These are phyloP conservation scores for Kodamaea derodonti DNA, from an alignment of 1,139 yeast genomes.

Conservation along the genomic window DNA sequence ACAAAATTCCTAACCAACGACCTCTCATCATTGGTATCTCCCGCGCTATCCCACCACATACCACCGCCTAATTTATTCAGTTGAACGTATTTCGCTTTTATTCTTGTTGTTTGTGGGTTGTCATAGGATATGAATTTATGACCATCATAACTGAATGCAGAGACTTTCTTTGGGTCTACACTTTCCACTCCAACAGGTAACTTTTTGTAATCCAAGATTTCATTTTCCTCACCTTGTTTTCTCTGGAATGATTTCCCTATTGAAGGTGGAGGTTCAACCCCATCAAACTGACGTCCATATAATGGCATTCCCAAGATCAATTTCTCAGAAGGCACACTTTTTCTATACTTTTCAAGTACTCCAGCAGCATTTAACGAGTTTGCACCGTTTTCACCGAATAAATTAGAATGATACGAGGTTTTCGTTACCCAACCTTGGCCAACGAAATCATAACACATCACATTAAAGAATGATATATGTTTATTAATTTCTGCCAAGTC, in stretches of 20 bases:
- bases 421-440: slow-evolving; percentile 67
- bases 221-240: slow-evolving; percentile 39
- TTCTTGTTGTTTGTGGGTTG: slow-evolving; percentile 46
- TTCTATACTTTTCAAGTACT: slow-evolving; percentile 44
- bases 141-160: slow-evolving; percentile 55
- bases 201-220: slow-evolving; percentile 51
- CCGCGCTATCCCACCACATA: slow-evolving; percentile 93
- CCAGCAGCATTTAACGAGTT: slow-evolving; percentile 45
- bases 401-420: slow-evolving; percentile 69
- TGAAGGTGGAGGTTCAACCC: slow-evolving; percentile 27
- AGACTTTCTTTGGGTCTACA: slow-evolving; percentile 50
- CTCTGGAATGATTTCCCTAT: slow-evolving; percentile 44
- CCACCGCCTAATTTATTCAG: slow-evolving; percentile 66
- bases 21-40: slow-evolving; percentile 44
- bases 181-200: slow-evolving; percentile 47
- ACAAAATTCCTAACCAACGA: slow-evolving; percentile 43
- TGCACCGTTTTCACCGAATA: slow-evolving; percentile 44
- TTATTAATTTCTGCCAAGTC: slow-evolving; percentile 51
- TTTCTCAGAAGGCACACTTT: slow-evolving; percentile 40
- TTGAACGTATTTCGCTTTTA: slow-evolving; percentile 59
- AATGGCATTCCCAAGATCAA: slow-evolving; percentile 85
- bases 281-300: slow-evolving; percentile 70
- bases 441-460: slow-evolving; percentile 87
- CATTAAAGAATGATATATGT: slow-evolving; percentile 66
- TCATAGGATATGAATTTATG: slow-evolving; percentile 61